A percentile compares a stretch with the other conserved stretches of the same genome.
phyloP scores from a whole-genome alignment of 495 filamentous ascomycete genomes.

The Cercophora sp. region DNA sequence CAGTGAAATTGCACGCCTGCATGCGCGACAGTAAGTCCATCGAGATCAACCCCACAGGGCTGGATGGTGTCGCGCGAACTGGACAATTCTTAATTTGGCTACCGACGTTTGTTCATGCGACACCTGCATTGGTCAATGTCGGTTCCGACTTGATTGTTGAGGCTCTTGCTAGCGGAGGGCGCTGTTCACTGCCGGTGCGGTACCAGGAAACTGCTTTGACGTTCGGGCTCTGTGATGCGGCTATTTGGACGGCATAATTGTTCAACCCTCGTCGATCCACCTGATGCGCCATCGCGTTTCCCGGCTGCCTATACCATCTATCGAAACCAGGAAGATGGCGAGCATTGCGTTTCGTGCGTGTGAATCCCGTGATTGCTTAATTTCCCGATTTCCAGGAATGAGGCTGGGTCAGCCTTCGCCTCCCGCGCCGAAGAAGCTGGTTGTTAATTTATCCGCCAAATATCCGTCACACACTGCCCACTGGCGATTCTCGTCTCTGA shows the following conservation, averaged over 20 bases:
- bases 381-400: slow-evolving; percentile 20
- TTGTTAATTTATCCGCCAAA: slow-evolving; percentile 20
- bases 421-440: slow-evolving; percentile 12
- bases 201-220: slow-evolving; percentile 16
- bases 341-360: slow-evolving; percentile 15
- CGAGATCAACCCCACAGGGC: slow-evolving; percentile 34
- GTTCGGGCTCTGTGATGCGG: slow-evolving; percentile 9
- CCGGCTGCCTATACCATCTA: background rate
- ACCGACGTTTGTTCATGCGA: slow-evolving; percentile 6
- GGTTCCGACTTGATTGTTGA: background rate
- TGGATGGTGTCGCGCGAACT: slow-evolving; percentile 41
- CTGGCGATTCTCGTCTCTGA: slow-evolving; percentile 4
- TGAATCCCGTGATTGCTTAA: slow-evolving; percentile 17
- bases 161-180: slow-evolving; percentile 2
- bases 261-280: no score
- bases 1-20: slow-evolving; percentile 45
- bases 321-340: slow-evolving; percentile 15
- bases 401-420: slow-evolving; percentile 14
- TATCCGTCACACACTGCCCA: slow-evolving; percentile 18
- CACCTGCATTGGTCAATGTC: slow-evolving; percentile 8
- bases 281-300: no score
- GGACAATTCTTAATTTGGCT: slow-evolving; percentile 32
- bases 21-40: slow-evolving; percentile 37
- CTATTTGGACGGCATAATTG: slow-evolving; percentile 15
- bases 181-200: slow-evolving; percentile 5